Evolutionary conservation across 306 rosid genomes (phyloP).

Genomic region (Casuarina cunninghamiana): DNA sequence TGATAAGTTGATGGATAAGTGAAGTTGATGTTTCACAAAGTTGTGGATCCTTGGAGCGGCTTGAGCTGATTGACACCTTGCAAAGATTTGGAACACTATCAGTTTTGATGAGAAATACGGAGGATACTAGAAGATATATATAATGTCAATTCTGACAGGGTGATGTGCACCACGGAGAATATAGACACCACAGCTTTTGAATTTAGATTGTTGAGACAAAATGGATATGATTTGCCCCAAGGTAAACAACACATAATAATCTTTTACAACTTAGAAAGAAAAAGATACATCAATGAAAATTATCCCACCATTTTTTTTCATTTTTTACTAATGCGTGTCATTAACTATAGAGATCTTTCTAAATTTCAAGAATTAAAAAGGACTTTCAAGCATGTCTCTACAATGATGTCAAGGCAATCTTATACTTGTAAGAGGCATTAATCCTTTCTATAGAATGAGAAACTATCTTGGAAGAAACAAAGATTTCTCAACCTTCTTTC

Average conservation of each 20-base stretch:
- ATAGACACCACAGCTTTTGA: slow-evolving; percentile 15
- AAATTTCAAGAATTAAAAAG: not conserved
- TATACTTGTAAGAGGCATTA: slow-evolving; percentile 17
- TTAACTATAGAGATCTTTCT: slow-evolving; percentile 14
- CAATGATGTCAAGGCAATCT: slow-evolving; percentile 3
- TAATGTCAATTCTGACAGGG: not conserved
- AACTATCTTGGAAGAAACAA: slow-evolving; percentile 9
- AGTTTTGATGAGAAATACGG: slow-evolving; percentile 16
- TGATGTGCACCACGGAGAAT: not conserved
- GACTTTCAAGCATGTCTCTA: not conserved
- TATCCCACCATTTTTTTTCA: not conserved
- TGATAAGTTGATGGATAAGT: slow-evolving; percentile 5
- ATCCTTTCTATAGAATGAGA: slow-evolving; percentile 10
- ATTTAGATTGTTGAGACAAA: slow-evolving; percentile 16
- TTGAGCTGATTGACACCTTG: slow-evolving; percentile 20
- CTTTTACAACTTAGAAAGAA: not conserved
- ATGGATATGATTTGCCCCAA: not conserved
- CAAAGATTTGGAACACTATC: slow-evolving; percentile 21
- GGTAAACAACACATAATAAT: not conserved
- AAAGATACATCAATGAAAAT: not conserved
- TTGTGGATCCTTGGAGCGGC: slow-evolving; percentile 14
- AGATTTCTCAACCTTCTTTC: not conserved
- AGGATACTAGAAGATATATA: not conserved
- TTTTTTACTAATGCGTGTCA: not conserved
- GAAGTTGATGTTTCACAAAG: not conserved